Evolutionary conservation across 2,329 filamentous ascomycete genomes (phyloP).

Genomic region (Sporothrix mexicana): DNA sequence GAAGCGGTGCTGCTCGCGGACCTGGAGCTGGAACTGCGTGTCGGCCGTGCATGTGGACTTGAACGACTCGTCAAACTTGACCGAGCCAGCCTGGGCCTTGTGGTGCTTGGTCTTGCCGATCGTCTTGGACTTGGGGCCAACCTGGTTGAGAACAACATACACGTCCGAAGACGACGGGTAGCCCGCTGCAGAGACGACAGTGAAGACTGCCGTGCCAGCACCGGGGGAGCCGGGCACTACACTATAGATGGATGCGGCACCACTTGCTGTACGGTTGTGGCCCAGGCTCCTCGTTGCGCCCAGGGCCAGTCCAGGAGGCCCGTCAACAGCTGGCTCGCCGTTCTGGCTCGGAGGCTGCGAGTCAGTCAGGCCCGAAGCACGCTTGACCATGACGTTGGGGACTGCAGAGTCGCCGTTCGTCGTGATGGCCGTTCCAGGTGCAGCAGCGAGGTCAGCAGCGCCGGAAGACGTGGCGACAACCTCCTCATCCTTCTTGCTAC

Average conservation of each 20-base stretch:
- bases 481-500: constrained; percentile 62
- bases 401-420: constrained; percentile 51
- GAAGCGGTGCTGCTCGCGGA: constrained; percentile 84
- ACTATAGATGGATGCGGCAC: constrained; percentile 70
- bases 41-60: constrained; percentile 80
- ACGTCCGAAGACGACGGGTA: constrained; percentile 79
- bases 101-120: constrained; percentile 92
- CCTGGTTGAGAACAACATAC: constrained; percentile 74
- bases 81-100: constrained; percentile 70
- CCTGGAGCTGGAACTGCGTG: constrained; percentile 82
- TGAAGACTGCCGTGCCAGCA: constrained; percentile 78
- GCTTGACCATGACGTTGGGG: constrained; percentile 47
- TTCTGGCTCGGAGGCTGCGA: constrained; percentile 30
- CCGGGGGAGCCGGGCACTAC: constrained; percentile 63
- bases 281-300: constrained; percentile 35
- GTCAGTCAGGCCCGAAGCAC: constrained; percentile 48
- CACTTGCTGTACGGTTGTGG: constrained; percentile 63
- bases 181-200: constrained; percentile 76
- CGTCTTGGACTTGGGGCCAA: constrained; percentile 73
- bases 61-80: constrained; percentile 79
- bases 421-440: constrained; percentile 50
- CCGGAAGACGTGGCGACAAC: constrained; percentile 50
- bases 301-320: constrained; percentile 45
- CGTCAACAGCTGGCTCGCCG: constrained; percentile 41
- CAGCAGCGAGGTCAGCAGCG: constrained; percentile 33